Evolutionary conservation across 495 filamentous ascomycete species (phyloP).

Genomic region (Hamigera avellanea): DNA sequence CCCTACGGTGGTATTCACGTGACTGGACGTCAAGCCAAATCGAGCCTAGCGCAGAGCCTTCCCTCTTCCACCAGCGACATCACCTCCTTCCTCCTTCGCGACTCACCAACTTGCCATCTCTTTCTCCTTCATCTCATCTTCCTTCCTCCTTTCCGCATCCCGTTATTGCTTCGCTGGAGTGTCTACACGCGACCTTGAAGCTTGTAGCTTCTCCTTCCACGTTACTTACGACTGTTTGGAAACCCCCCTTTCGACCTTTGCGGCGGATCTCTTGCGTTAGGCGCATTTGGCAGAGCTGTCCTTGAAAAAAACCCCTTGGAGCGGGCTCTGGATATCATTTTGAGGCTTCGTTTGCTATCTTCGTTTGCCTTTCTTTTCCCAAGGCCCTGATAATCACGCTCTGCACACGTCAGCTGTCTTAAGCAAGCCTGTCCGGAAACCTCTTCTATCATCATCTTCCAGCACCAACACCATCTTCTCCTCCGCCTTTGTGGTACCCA

Average conservation of each 20-base stretch:
- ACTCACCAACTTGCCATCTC: too few relatives aligned
- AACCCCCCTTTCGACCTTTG: constrained; percentile 1
- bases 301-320: constrained; percentile 8
- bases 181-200: constrained; percentile 3
- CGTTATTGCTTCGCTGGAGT: background rate
- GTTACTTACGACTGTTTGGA: background rate
- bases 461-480: constrained; percentile 11
- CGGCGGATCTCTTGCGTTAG: constrained; percentile 1
- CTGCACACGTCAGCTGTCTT: constrained; percentile 9
- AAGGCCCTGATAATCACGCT: constrained; percentile 7
- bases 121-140: too few relatives aligned
- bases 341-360: constrained; percentile 8
- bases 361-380: constrained; percentile 7
- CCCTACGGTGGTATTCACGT: too few relatives aligned
- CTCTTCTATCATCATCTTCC: constrained; percentile 7
- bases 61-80: too few relatives aligned
- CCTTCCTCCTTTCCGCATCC: background rate
- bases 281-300: background rate
- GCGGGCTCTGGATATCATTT: constrained; percentile 7
- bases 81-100: too few relatives aligned
- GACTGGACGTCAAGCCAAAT: too few relatives aligned
- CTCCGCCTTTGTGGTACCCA: constrained; percentile 15
- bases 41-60: too few relatives aligned
- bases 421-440: constrained; percentile 12
- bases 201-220: background rate